Evolutionary conservation across 345 rosid genomes (phyloP), one percentile per base, ranked within the genome.

Genomic region (Isatis tinctoria): DNA sequence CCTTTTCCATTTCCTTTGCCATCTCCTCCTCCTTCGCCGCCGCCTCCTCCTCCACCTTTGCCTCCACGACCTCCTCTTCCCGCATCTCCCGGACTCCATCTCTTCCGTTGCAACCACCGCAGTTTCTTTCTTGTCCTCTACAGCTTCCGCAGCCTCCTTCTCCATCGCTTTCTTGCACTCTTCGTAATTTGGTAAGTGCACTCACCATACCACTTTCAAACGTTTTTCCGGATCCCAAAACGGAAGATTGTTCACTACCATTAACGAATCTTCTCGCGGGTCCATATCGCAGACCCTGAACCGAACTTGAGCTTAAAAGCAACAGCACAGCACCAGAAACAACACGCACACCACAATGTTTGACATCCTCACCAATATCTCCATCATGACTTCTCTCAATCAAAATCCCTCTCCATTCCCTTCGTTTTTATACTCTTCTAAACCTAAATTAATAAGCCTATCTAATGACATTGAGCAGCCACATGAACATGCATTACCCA

Each of bases 401-500:
- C 8, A 57, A 62, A 41, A 53, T 6, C 27, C 47, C 6, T 44
- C 8, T 74, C 66, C 17, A 36, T 45, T 44, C 8, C 51, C 17
- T 0, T 58, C 57, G 13, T 18, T 57, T 74, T 47, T 74, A 65
- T 65, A 44, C 49, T 43, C 59, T 56, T 54, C 0, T 54, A 53
- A 24, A 33, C 22, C 40, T 26, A 36, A 37, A 16, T 12, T 33
- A 49, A 27, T 13, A 3, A 52, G 13, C 27, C 39, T 18, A 24
- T n/a, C 5, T 13, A 45, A 56, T 65, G 11, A 47, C 45, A 65
- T 5, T 26, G 51, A 28, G 35, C 52, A 66, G 60, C 52, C 9
- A 58, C 35, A 37, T 36, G 43, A 66, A 18, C 78, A 66, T 74
- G 78, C 67, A 33, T 58, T 47, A 74, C 52, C 73, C 67, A 58